Percentiles rank a stretch among this genome's conserved stretches.
These are phyloP conservation scores for Penicillium roqueforti DNA, from an alignment of 495 filamentous ascomycete genomes.

Conservation along the genomic window DNA sequence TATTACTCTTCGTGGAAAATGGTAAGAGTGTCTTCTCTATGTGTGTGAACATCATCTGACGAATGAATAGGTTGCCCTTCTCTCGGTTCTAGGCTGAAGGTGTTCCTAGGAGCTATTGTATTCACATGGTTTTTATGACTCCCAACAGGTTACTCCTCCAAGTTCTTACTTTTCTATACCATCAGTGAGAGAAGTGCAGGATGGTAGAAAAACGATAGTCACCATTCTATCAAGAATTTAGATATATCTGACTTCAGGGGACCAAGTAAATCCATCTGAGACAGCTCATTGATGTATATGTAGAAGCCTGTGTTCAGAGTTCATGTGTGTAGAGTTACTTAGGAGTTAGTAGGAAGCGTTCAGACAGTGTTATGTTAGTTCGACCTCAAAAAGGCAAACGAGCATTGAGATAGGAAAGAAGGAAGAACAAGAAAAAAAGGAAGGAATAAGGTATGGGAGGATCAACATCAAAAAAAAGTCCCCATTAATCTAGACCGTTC, in stretches of 20 bases:
- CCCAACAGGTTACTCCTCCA: no score
- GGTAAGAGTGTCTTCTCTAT: slow-evolving; percentile 47
- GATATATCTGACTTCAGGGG: not conserved
- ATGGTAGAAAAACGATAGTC: not conserved
- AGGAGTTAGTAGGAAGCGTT: no score
- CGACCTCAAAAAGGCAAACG: no score
- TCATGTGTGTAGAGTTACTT: not conserved
- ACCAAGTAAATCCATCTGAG: not conserved
- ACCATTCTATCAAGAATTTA: not conserved
- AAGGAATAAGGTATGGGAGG: no score
- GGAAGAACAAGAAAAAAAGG: no score
- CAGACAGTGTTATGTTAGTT: not conserved
- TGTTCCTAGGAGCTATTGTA: not conserved
- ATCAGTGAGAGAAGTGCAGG: not conserved
- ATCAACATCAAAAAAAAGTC: not conserved
- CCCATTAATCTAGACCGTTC: not conserved
- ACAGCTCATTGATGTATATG: not conserved
- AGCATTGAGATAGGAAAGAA: no score
- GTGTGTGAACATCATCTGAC: slow-evolving; percentile 11
- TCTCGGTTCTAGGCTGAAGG: slow-evolving; percentile 47
- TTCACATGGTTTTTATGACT: not conserved
- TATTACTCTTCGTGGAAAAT: slow-evolving; percentile 91
- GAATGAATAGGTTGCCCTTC: slow-evolving; percentile 54
- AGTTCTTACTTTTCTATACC: no score
- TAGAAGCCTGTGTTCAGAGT: no score